Conservation (phyloP, 2,329 filamentous ascomycete species). For the Clonostachys solani region DNA sequence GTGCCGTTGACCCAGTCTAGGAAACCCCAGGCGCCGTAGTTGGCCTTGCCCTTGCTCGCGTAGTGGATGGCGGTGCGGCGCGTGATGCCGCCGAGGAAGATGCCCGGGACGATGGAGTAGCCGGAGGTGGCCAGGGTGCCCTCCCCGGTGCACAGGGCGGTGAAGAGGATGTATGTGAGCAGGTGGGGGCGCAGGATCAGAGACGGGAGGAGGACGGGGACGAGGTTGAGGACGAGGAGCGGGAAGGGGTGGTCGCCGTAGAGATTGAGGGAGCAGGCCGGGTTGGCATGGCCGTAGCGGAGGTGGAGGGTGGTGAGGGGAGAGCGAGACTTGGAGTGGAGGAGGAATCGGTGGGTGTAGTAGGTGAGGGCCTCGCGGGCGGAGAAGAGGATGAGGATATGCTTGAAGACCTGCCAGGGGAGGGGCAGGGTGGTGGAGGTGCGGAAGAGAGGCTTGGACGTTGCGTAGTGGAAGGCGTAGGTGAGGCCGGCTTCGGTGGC, state of each 20-base stretch:
- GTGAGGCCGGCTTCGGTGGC: constrained; percentile 36
- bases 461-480: constrained; percentile 18
- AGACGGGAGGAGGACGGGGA: constrained; percentile 64
- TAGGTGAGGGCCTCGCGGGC: constrained; percentile 62
- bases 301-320: constrained; percentile 35
- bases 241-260: constrained; percentile 66
- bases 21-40: constrained; percentile 58
- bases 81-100: constrained; percentile 46
- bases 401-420: constrained; percentile 48
- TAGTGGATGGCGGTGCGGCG: constrained; percentile 46
- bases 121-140: constrained; percentile 65
- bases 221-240: constrained; percentile 56
- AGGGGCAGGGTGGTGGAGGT: constrained; percentile 44
- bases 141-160: constrained; percentile 59
- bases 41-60: constrained; percentile 48
- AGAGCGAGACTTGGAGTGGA: constrained; percentile 46
- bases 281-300: constrained; percentile 44
- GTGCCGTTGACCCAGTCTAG: constrained; percentile 60
- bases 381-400: constrained; percentile 35
- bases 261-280: constrained; percentile 50
- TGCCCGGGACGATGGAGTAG: constrained; percentile 55
- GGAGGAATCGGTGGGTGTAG: constrained; percentile 65
- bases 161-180: constrained; percentile 65
- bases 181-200: constrained; percentile 64
- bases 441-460: constrained; percentile 36